These are phyloP conservation scores for Beverwykella pulmonaria DNA, from an alignment of 495 filamentous ascomycete genomes.

Conservation along the genomic window DNA sequence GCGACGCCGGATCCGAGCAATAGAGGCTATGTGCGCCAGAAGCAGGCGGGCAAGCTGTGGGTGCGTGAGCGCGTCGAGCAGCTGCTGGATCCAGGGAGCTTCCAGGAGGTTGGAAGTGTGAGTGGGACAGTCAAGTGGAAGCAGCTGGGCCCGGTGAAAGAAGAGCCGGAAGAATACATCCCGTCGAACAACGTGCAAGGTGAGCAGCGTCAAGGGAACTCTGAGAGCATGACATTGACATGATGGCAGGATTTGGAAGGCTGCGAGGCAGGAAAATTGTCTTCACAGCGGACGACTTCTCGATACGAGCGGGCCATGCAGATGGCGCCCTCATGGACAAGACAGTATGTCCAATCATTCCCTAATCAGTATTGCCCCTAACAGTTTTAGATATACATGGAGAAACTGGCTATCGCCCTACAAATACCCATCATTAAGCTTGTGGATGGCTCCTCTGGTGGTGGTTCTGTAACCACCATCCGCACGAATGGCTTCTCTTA, in stretches of 20 bases:
- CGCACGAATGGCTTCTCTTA: conserved; percentile 58
- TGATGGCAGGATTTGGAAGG: conserved; percentile 48
- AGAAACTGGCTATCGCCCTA: conserved; percentile 49
- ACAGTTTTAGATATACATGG: conserved; percentile 52
- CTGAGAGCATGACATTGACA: not conserved
- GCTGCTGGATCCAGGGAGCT: conserved; percentile 57
- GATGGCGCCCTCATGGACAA: conserved; percentile 61
- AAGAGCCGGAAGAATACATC: conserved; percentile 54
- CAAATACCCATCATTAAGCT: conserved; percentile 62
- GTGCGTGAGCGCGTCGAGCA: conserved; percentile 61
- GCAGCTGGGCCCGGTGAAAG: conserved; percentile 51
- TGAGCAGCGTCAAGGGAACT: not conserved
- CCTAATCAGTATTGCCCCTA: not conserved
- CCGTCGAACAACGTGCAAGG: conserved; percentile 60
- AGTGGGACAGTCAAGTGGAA: conserved; percentile 63
- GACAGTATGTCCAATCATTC: conserved; percentile 43
- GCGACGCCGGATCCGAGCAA: conserved; percentile 56
- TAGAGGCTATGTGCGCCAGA: conserved; percentile 61
- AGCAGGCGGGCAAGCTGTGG: conserved; percentile 67
- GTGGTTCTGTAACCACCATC: conserved; percentile 64
- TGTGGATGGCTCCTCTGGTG: conserved; percentile 64
- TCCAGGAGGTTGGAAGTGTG: conserved; percentile 61
- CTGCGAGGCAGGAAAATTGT: conserved; percentile 58
- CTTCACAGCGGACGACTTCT: conserved; percentile 66
- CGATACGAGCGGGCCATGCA: conserved; percentile 64